Evolutionary conservation across 1,284 basidiomycete genomes (phyloP).

Genomic region (Jaminaea rosea): DNA sequence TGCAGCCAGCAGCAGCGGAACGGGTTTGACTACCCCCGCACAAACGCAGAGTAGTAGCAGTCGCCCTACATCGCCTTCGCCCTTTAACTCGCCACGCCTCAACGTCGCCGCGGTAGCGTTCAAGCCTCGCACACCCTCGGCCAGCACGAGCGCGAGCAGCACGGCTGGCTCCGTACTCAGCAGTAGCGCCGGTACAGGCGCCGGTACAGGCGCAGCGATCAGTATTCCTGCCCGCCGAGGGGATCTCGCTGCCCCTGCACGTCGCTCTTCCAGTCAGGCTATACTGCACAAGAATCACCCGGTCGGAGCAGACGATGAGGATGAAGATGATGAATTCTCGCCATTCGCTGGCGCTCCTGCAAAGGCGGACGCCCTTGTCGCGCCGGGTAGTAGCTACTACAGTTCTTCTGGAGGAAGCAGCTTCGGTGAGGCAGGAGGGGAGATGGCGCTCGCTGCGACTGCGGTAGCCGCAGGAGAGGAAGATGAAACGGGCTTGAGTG

Average conservation of each 20-base stretch:
- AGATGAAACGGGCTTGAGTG: slow-evolving; percentile 1
- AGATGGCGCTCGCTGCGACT: neutral
- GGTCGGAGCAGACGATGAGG: slow-evolving; percentile 46
- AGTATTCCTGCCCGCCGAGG: too few species aligned
- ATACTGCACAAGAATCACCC: slow-evolving; percentile 18
- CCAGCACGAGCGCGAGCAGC: slow-evolving; percentile 4
- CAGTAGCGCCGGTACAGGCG: too few species aligned
- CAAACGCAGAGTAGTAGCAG: slow-evolving; percentile 8
- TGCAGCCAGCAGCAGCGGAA: neutral
- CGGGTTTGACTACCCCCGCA: neutral
- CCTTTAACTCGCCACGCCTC: slow-evolving; percentile 34
- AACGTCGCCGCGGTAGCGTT: slow-evolving; percentile 39
- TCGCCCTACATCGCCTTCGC: slow-evolving; percentile 28
- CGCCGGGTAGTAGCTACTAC: neutral
- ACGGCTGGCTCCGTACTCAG: too few species aligned
- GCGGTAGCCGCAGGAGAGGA: neutral
- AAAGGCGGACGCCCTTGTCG: slow-evolving; percentile 6
- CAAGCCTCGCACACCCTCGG: slow-evolving; percentile 21
- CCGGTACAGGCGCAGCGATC: too few species aligned
- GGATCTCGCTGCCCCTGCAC: too few species aligned
- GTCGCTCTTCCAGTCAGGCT: neutral
- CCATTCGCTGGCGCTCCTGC: slow-evolving; percentile 49
- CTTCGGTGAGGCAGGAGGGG: neutral
- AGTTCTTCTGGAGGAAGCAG: neutral
- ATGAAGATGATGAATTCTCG: slow-evolving; percentile 55